These are phyloP conservation scores for Penicillium riverlandense DNA, from an alignment of 495 filamentous ascomycete genomes.

Conservation along the genomic window DNA sequence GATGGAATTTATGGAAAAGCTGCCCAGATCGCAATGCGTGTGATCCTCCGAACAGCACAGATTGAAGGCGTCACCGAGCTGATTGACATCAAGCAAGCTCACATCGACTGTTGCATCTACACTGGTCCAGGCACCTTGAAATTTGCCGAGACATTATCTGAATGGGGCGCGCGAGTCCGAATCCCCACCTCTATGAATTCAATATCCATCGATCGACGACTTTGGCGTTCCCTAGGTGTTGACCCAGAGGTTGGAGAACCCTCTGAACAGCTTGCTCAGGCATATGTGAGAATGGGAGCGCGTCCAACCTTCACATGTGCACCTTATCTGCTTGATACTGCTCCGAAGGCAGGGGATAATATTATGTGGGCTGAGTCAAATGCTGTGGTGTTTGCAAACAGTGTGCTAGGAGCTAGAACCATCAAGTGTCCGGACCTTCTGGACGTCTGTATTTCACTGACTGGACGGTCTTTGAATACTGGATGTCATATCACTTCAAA, in stretches of 20 bases:
- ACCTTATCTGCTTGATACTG: constrained; percentile 20
- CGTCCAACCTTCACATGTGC: constrained; percentile 25
- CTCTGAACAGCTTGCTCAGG: constrained; percentile 14
- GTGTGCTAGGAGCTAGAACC: constrained; percentile 22
- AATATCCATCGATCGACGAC: constrained; percentile 24
- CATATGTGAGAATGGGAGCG: constrained; percentile 23
- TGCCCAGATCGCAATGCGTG: constrained; percentile 15
- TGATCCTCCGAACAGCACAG: constrained; percentile 14
- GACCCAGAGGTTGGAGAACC: constrained; percentile 7
- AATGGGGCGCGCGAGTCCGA: constrained; percentile 12
- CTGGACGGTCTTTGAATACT: constrained; percentile 14
- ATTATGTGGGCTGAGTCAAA: constrained; percentile 27
- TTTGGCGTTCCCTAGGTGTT: constrained; percentile 17
- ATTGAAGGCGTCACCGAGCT: constrained; percentile 13
- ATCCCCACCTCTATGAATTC: constrained; percentile 25
- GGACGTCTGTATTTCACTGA: constrained; percentile 24
- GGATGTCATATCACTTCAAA: constrained; percentile 11
- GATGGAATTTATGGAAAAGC: constrained; percentile 13
- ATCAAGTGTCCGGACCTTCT: constrained; percentile 27
- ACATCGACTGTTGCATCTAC: constrained; percentile 29
- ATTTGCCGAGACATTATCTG: constrained; percentile 14
- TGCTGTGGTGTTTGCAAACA: constrained; percentile 27
- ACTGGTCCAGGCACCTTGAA: constrained; percentile 19
- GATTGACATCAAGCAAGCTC: constrained; percentile 17
- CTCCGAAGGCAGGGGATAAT: constrained; percentile 15